phyloP scores from a whole-genome alignment of 2,329 filamentous ascomycete species.

The Didymella arachidicola region DNA sequence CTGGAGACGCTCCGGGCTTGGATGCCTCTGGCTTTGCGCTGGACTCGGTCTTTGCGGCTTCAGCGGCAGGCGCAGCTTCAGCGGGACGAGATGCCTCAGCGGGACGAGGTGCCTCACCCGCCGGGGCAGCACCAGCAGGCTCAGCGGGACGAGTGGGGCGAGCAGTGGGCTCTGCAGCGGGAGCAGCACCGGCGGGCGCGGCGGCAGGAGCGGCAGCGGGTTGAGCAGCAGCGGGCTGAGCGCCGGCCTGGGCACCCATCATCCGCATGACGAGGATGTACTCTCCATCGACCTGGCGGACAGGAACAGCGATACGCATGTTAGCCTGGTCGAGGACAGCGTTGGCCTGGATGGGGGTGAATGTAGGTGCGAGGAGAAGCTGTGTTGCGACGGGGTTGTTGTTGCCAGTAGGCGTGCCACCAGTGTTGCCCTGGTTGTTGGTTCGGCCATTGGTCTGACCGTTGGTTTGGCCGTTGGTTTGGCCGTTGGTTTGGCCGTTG shows the following conservation, averaged over 20 bases:
- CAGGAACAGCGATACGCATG: conserved; percentile 47
- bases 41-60: conserved; percentile 18
- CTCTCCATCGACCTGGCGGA: conserved; percentile 48
- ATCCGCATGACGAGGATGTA: conserved; percentile 48
- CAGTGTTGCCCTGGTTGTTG: conserved; percentile 20
- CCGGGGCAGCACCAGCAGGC: not conserved
- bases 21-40: conserved; percentile 18
- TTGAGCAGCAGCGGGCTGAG: conserved; percentile 20
- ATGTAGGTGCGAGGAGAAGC: conserved; percentile 48
- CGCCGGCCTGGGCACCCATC: conserved; percentile 29
- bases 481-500: conserved; percentile 8
- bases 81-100: conserved; percentile 1
- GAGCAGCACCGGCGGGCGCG: not conserved
- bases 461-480: conserved; percentile 8
- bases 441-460: conserved; percentile 24
- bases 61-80: conserved; percentile 5
- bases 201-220: conserved; percentile 11
- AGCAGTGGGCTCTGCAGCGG: conserved; percentile 6
- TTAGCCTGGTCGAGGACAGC: conserved; percentile 48
- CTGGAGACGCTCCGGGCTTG: conserved; percentile 17
- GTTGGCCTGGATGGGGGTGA: conserved; percentile 46
- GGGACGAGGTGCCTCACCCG: conserved; percentile 17
- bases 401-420: conserved; percentile 37
- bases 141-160: conserved; percentile 4
- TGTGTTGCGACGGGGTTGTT: conserved; percentile 47